These are phyloP conservation scores for Pseudisothecium myosuroides DNA, from an alignment of 225 moss, liverwort and hornwort genomes.

Conservation along the genomic window DNA sequence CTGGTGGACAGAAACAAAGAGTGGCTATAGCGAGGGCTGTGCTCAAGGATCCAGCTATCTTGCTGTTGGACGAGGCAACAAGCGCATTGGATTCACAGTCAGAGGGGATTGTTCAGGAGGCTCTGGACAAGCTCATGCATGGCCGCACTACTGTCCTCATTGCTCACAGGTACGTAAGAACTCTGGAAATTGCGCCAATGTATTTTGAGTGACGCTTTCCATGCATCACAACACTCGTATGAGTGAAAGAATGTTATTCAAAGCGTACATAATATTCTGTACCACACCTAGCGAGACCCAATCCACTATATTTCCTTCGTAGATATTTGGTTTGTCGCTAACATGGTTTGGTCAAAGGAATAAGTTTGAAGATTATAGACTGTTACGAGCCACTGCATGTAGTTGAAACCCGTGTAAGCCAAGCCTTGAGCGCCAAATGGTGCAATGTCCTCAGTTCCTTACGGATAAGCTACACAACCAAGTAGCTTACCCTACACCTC, in stretches of 20 bases:
- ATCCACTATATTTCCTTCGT: background rate
- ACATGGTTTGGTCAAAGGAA: background rate
- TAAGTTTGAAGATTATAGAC: background rate
- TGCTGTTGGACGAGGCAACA: conserved; percentile 54
- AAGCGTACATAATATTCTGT: too few relatives aligned
- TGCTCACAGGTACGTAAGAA: conserved; percentile 32
- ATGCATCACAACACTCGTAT: background rate
- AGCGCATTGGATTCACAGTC: conserved; percentile 54
- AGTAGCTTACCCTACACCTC: background rate
- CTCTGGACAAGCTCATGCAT: conserved; percentile 46
- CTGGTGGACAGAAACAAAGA: conserved; percentile 51
- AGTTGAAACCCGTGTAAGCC: background rate
- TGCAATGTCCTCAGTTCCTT: background rate
- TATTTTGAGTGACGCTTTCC: background rate
- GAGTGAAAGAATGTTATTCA: background rate
- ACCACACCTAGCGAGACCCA: background rate
- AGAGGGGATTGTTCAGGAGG: conserved; percentile 48
- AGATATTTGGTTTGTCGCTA: background rate
- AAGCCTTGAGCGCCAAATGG: background rate
- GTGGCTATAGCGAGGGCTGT: conserved; percentile 58
- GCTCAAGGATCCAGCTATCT: conserved; percentile 44
- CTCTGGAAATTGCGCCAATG: background rate
- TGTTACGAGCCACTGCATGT: background rate
- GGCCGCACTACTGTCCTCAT: conserved; percentile 48
- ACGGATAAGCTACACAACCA: background rate